Conservation (phyloP, 345 rosid species). For the Raphanus sativus region DNA sequence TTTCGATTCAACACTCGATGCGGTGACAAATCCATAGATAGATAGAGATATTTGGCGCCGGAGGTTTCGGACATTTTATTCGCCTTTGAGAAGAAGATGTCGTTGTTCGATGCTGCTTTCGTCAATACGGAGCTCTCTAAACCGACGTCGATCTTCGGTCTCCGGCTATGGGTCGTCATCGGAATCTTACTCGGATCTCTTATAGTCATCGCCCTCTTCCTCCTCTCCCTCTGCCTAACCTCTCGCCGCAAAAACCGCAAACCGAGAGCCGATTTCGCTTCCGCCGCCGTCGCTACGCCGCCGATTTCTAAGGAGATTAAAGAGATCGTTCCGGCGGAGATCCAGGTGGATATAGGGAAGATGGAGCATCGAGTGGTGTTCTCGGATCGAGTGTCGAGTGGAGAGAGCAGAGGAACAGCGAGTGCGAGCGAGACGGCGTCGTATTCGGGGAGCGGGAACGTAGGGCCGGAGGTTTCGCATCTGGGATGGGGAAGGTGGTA, state of each 20-base stretch:
- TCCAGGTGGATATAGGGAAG: conserved; percentile 87
- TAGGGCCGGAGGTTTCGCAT: conserved; percentile 94
- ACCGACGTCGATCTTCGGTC: conserved; percentile 87
- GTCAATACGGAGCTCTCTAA: conserved; percentile 77
- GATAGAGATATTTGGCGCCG: not conserved
- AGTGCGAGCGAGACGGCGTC: conserved; percentile 64
- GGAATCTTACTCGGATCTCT: conserved; percentile 85
- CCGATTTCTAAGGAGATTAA: conserved; percentile 85
- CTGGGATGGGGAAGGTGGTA: conserved; percentile 99
- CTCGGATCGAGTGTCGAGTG: conserved; percentile 66
- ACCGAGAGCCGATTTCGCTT: conserved; percentile 29
- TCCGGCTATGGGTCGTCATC: conserved; percentile 84
- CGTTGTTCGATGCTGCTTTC: conserved; percentile 63
- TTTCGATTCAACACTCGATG: not conserved
- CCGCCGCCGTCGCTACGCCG: conserved; percentile 46
- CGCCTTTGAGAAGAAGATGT: not conserved
- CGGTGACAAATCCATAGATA: not conserved
- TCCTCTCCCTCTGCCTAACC: conserved; percentile 83
- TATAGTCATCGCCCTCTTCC: conserved; percentile 76
- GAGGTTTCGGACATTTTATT: too few relatives aligned
- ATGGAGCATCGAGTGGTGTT: conserved; percentile 86
- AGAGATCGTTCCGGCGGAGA: conserved; percentile 73
- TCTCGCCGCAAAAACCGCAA: conserved; percentile 63
- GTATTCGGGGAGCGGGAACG: conserved; percentile 55
- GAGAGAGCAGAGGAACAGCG: conserved; percentile 76